These are phyloP conservation scores for Aspergillus sp. DNA, from an alignment of 2,329 filamentous ascomycete genomes.

Conservation along the genomic window DNA sequence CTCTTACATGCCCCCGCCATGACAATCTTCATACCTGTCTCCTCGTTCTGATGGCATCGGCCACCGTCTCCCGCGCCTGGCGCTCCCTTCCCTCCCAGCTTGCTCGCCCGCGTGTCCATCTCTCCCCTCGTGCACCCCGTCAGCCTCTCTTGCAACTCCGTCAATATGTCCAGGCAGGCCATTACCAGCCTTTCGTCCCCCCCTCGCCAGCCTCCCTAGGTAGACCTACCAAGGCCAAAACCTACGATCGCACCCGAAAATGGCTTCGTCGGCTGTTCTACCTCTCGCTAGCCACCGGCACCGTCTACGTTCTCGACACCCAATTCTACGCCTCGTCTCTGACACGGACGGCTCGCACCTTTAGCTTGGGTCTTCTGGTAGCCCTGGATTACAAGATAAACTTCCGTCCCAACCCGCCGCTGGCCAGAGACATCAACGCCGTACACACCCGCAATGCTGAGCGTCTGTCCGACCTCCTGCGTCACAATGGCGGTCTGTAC, in stretches of 20 bases:
- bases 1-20: not conserved
- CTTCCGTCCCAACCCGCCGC: constrained; percentile 76
- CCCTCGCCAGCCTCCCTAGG: constrained; percentile 79
- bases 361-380: constrained; percentile 74
- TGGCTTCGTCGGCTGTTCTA: constrained; percentile 75
- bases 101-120: constrained; percentile 1
- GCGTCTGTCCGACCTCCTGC: constrained; percentile 76
- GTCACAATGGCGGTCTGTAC: constrained; percentile 87
- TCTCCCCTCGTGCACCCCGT: not conserved
- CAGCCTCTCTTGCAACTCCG: not conserved
- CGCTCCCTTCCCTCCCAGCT: constrained; percentile 7
- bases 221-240: constrained; percentile 67
- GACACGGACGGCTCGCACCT: constrained; percentile 77
- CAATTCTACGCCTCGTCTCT: constrained; percentile 78
- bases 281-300: constrained; percentile 60
- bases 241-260: constrained; percentile 69
- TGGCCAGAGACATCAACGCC: constrained; percentile 71
- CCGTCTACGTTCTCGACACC: constrained; percentile 68
- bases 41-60: constrained; percentile 4
- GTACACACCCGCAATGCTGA: constrained; percentile 83
- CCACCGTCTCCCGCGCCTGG: constrained; percentile 5
- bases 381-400: constrained; percentile 96
- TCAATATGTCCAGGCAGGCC: constrained; percentile 39
- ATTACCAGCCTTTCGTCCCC: constrained; percentile 69
- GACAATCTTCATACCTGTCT: not conserved